A percentile compares a stretch with the other conserved stretches of the same genome.
phyloP scores from a whole-genome alignment of 169 alveolate genomes.

The Plasmodium fragile region DNA sequence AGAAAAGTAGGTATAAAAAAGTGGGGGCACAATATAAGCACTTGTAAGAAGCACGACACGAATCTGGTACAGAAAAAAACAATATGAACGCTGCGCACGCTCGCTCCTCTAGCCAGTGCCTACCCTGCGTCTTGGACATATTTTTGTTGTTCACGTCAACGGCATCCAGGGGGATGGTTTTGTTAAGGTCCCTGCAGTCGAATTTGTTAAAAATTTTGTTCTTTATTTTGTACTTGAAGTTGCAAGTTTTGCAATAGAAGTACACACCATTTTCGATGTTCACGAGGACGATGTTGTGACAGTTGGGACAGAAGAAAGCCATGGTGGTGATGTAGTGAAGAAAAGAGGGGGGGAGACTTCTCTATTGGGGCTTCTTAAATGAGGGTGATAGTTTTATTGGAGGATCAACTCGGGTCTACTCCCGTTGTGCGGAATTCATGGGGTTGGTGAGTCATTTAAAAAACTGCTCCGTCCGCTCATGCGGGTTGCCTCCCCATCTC shows the following conservation, averaged over 20 bases:
- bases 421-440: neutral
- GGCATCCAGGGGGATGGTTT: constrained; percentile 68
- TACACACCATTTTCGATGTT: constrained; percentile 64
- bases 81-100: neutral
- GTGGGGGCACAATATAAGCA: neutral
- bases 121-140: constrained; percentile 78
- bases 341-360: neutral
- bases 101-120: neutral
- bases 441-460: neutral
- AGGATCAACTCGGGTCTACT: neutral
- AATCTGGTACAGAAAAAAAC: neutral
- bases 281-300: constrained; percentile 76
- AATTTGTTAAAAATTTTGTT: constrained; percentile 66
- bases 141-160: constrained; percentile 63
- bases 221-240: constrained; percentile 53
- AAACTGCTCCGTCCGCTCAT: neutral
- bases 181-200: constrained; percentile 32
- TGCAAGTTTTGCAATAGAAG: constrained; percentile 65
- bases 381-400: neutral
- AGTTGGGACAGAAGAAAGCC: constrained; percentile 82
- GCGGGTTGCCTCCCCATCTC: neutral
- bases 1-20: neutral
- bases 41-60: neutral
- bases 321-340: constrained; percentile 1
- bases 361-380: neutral